Evolutionary conservation across 2,329 filamentous ascomycete species (phyloP), one percentile per base, ranked within the genome.

Genomic region (Neocucurbitaria cava): DNA sequence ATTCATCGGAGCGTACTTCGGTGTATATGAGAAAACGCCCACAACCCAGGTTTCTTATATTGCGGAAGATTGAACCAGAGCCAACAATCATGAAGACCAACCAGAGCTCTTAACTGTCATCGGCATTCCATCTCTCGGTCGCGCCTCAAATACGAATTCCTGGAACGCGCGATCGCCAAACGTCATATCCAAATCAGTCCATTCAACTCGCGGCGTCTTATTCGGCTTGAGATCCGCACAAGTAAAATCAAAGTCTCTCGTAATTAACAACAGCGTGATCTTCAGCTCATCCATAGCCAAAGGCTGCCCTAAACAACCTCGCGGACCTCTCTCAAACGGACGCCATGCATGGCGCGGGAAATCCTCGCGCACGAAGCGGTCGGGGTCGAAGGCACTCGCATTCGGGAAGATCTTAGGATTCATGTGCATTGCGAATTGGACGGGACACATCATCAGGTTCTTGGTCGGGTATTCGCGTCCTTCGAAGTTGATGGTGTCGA

Each of bases 241-340:
- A 8, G 61, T 50, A 50, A 87, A 78, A 31, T 85, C 81, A 43
- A 85, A 83, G 17, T 79, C 78, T 44, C 82, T 66, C 11, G 81
- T 65, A 0, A 79, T 80, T 66, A 83, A 78, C 3, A 80, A 79
- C 24, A 86, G 68, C 6, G 82, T 75, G 54, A 82, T 72, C 57
- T 79, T 80, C 20, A 82, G 64, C 69, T 87, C 84, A 15, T 83
- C 72, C 70, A 81, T 78, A 0, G 80, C 84, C 40, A 86, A 73
- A 58, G 83, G 81, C 66, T 85, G 82, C 1, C 83, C 84, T n/a
- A 86, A 79, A 61, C 85, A 88, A 46, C 81, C 82, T 11, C 85
- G 70, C 2, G 79, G 76, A 0, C 85, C 85, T 50, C 79, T 76
- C 59, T 83, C 82, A 65, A 87, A 87, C 0, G 82, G 77, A 8